A percentile compares a stretch with the other conserved stretches of the same genome.
Evolutionary conservation across 352 stramenopile genomes (phyloP).

Genomic region (Globisporangium cylindrosporum): DNA sequence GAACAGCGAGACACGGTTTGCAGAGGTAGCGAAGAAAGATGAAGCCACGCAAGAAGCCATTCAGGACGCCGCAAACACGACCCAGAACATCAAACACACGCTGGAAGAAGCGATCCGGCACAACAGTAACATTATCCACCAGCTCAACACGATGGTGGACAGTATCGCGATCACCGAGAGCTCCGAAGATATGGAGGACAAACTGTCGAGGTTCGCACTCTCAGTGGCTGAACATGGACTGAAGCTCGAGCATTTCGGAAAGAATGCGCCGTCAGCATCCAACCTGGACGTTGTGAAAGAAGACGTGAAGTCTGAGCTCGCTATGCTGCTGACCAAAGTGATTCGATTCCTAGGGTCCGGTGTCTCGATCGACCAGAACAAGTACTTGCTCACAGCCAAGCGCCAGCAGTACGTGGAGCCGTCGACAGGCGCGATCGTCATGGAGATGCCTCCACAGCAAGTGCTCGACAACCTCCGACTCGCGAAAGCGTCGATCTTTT

Average conservation of each 20-base stretch:
- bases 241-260: conserved; percentile 55
- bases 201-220: conserved; percentile 45
- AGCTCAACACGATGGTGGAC: conserved; percentile 67
- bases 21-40: conserved; percentile 25
- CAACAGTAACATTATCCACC: conserved; percentile 61
- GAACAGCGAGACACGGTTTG: conserved; percentile 24
- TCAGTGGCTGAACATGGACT: conserved; percentile 42
- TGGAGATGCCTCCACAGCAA: conserved; percentile 40
- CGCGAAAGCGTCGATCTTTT: conserved; percentile 42
- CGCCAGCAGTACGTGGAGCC: conserved; percentile 31
- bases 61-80: conserved; percentile 18
- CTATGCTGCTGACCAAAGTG: conserved; percentile 48
- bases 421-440: conserved; percentile 31
- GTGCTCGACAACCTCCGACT: conserved; percentile 51
- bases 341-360: conserved; percentile 55
- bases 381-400: conserved; percentile 44
- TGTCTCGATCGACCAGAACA: conserved; percentile 64
- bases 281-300: conserved; percentile 5
- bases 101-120: conserved; percentile 43
- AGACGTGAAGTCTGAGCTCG: conserved; percentile 32
- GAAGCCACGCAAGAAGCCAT: conserved; percentile 32
- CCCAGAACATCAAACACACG: conserved; percentile 26
- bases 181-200: conserved; percentile 56
- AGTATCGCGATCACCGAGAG: conserved; percentile 57
- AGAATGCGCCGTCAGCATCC: conserved; percentile 8